Evolutionary conservation across 306 rosid species (phyloP), one percentile per base, ranked within the genome.

Genomic region (Cucurbita pepo): DNA sequence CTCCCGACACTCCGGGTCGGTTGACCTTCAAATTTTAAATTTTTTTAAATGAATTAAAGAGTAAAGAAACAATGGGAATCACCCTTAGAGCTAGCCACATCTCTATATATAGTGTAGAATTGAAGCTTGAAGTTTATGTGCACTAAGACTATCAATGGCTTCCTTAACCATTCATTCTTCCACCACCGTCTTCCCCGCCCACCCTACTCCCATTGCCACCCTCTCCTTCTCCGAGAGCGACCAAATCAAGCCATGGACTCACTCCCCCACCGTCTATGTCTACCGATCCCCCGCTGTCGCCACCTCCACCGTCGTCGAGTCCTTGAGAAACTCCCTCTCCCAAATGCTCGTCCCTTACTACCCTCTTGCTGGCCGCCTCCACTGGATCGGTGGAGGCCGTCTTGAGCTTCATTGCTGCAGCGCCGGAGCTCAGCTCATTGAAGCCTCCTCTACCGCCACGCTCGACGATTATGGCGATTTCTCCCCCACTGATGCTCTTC

Each of bases 331-430:
- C 61, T 88, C 97, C 0, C 19, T 91, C 9, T 62, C 86, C 72
- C 25, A 69, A 22, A 85, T 77, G 9, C 65, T 91, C 4, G 89
- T 85, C 59, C 80, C 85, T 41, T 91, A 85, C 83, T 87, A 91
- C 47, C 92, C 90, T 2, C 44, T 87, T 0, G 89, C 89, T 0
- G 92, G 90, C 60, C 90, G 90, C 45, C 76, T 88, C 18, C 77
- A 25, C 1, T 88, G 85, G 88, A 76, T 73, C 5, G 60, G 45
- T 4, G 64, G 73, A 0, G 81, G 87, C 51, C 91, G 88, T 44
- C 80, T 90, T 0, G 82, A 86, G 76, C 78, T 90, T 1, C 73
- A 86, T 1, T 86, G 96, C 80, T 88, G 86, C 10, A 80, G 79
- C 8, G 40, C 4, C 10, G 96, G 96, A 1, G 80, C n/a, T 14